Conservation (phyloP, 176 grass and related monocot species). For the Tillandsia leiboldiana region DNA sequence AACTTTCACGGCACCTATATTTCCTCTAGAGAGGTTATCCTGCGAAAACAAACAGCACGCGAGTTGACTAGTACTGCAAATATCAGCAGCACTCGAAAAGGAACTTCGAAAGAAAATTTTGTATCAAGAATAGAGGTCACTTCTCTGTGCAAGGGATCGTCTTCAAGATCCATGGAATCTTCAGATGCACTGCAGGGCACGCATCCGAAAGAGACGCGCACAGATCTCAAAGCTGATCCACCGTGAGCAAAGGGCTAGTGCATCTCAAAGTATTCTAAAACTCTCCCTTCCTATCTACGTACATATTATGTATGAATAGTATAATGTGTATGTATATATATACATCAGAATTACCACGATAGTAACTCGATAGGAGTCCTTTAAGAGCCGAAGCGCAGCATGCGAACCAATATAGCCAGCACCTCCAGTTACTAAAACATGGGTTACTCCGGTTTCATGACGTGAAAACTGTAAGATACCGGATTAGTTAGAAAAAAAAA, state of each 20-base stretch:
- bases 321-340: constrained; percentile 1
- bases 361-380: constrained; percentile 80
- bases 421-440: constrained; percentile 95
- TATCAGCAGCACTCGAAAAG: background rate
- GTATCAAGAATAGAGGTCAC: no score
- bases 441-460: constrained; percentile 82
- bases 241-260: background rate
- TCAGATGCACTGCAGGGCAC: no score
- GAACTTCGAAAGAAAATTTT: background rate
- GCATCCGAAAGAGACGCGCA: no score
- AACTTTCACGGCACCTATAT: constrained; percentile 75
- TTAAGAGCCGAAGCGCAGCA: constrained; percentile 86
- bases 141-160: no score
- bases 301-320: background rate
- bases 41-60: constrained; percentile 20
- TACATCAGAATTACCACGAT: constrained; percentile 73
- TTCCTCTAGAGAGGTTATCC: constrained; percentile 98
- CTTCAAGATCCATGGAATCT: no score
- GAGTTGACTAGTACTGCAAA: constrained; percentile 13
- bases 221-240: background rate
- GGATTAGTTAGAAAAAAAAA: constrained; percentile 11
- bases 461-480: constrained; percentile 67
- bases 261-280: no score
- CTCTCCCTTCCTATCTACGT: no score
- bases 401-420: constrained; percentile 94